Conservation (phyloP, 306 rosid species). For the Acacia confusa region DNA sequence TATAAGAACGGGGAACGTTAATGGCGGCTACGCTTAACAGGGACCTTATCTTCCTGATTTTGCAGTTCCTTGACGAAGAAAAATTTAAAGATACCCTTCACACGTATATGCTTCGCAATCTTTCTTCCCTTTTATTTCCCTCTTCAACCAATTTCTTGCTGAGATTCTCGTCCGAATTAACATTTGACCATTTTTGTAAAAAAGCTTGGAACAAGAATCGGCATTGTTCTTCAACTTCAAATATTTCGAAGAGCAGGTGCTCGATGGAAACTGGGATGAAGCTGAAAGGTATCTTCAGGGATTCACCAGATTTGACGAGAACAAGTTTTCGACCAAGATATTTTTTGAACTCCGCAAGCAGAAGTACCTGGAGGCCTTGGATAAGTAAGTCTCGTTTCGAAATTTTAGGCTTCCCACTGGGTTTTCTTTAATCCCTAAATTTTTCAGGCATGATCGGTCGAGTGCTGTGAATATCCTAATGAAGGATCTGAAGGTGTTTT, state of each 20-base stretch:
- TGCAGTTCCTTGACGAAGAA: slow-evolving; percentile 35
- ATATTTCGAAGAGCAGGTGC: slow-evolving; percentile 32
- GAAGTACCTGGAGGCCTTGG: slow-evolving; percentile 36
- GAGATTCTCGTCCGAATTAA: background rate
- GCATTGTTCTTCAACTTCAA: slow-evolving; percentile 29
- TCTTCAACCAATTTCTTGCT: background rate
- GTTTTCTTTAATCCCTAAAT: background rate
- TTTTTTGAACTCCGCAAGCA: slow-evolving; percentile 36
- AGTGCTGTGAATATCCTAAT: slow-evolving; percentile 29
- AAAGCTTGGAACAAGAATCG: slow-evolving; percentile 35
- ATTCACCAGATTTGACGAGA: slow-evolving; percentile 26
- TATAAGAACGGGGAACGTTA: background rate
- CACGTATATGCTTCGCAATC: slow-evolving; percentile 2
- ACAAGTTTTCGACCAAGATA: slow-evolving; percentile 26
- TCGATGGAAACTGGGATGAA: slow-evolving; percentile 31
- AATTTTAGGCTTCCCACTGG: background rate
- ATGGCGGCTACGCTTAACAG: slow-evolving; percentile 15
- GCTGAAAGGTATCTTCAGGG: slow-evolving; percentile 28
- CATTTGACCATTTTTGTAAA: background rate
- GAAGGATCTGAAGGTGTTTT: slow-evolving; percentile 29
- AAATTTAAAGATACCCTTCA: slow-evolving; percentile 26
- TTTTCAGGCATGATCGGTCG: slow-evolving; percentile 27
- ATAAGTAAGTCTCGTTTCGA: slow-evolving; percentile 15
- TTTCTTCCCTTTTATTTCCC: background rate
- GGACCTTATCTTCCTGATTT: slow-evolving; percentile 26